Evolutionary conservation across 495 filamentous ascomycete genomes (phyloP).

Genomic region (Daldinia grandis): DNA sequence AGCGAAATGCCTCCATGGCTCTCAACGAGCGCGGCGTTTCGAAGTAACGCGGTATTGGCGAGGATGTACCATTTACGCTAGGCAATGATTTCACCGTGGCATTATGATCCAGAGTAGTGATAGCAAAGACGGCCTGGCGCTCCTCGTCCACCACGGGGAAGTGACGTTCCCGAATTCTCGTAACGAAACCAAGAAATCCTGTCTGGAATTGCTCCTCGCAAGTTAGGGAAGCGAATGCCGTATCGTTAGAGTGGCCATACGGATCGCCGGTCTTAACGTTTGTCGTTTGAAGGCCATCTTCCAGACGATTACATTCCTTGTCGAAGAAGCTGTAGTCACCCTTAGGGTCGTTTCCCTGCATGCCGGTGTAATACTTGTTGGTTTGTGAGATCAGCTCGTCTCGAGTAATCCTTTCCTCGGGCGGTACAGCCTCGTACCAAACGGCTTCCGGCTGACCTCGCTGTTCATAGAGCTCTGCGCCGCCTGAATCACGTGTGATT

Average conservation of each 20-base stretch:
- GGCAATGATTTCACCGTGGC: conserved; percentile 39
- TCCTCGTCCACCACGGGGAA: conserved; percentile 41
- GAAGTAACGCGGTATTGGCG: conserved; percentile 41
- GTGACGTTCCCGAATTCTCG: conserved; percentile 39
- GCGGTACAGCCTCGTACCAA: conserved; percentile 35
- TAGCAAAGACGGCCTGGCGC: conserved; percentile 39
- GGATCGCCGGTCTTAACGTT: conserved; percentile 36
- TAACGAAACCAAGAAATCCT: conserved; percentile 43
- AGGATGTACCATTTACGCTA: conserved; percentile 37
- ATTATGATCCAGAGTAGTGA: conserved; percentile 44
- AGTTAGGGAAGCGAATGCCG: conserved; percentile 33
- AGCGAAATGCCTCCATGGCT: conserved; percentile 38
- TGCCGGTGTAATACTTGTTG: conserved; percentile 41
- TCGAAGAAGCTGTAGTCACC: conserved; percentile 43
- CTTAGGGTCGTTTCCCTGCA: conserved; percentile 39
- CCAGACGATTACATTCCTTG: conserved; percentile 40
- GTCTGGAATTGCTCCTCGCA: conserved; percentile 44
- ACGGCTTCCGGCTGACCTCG: conserved; percentile 33
- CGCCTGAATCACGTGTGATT: conserved; percentile 35
- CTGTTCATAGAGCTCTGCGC: conserved; percentile 30
- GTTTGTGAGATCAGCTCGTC: conserved; percentile 33
- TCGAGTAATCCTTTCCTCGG: conserved; percentile 31
- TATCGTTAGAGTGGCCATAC: conserved; percentile 43
- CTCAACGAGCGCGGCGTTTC: conserved; percentile 40
- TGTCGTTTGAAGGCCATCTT: conserved; percentile 40